These are phyloP conservation scores for Hymenoscyphus fraxineus DNA, from an alignment of 2,329 filamentous ascomycete species.

Conservation along the genomic window DNA sequence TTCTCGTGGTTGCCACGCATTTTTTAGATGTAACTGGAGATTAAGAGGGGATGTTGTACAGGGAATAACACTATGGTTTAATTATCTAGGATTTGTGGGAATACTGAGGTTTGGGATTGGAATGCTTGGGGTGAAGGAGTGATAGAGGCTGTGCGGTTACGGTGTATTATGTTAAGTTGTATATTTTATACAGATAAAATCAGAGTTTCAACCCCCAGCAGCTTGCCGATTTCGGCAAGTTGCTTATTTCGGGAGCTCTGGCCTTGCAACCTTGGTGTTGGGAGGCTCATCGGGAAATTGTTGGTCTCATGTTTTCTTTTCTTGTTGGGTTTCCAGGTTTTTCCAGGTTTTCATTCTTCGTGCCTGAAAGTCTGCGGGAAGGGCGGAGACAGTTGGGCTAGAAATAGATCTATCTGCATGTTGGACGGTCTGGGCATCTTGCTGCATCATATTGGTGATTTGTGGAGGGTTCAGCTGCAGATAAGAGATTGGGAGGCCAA, in stretches of 20 bases:
- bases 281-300: not conserved
- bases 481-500: not conserved
- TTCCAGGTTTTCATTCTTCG: not conserved
- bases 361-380: not conserved
- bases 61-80: not conserved
- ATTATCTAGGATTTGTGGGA: not conserved
- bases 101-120: too few species aligned
- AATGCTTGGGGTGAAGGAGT: too few species aligned
- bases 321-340: not conserved
- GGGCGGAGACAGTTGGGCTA: not conserved
- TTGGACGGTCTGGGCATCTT: not conserved
- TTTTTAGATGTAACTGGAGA: not conserved
- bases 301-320: not conserved
- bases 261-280: not conserved
- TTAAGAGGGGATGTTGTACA: not conserved
- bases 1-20: not conserved
- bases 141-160: too few species aligned
- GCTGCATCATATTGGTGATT: not conserved
- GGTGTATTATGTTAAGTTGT: too few species aligned
- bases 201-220: not conserved
- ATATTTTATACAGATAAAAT: not conserved
- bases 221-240: not conserved
- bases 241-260: not conserved
- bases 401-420: conserved; percentile 3
- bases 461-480: not conserved